Base-by-base conservation (phyloP, 768 basidiomycete genomes). In the Galerina marginata region DNA sequence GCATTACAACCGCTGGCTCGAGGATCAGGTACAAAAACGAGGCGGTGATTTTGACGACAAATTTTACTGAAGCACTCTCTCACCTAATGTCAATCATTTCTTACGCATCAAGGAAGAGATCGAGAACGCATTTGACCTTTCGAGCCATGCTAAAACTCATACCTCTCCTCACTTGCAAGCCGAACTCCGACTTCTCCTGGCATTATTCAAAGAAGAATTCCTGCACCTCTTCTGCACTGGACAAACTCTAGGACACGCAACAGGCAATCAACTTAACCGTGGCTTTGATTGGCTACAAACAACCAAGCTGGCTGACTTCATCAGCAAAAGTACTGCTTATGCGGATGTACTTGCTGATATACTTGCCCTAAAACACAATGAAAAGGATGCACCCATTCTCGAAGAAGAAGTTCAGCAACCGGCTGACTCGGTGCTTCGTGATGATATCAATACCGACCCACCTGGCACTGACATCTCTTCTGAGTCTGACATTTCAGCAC, bases 71-170 rank as follows among this genome's bases (percentile, higher is more conserved):
- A 50, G 66, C 5, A 63, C 65, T 0, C 54, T 72, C n/a, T 63
- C 72, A 3, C 71, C 68, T 0, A 71, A 73, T 45, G 61, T 71
- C 10, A 43, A 61, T 6, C 59, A 60, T 44, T 66, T 73, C 40
- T 55, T 65, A 2, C 54, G 59, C 2, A 50, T 72, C 39, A 71
- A 70, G 38, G 67, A 70, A 25, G 62, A 63, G 42, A 54, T 71
- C 11, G 65, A 66, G 39, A 51, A 51, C 6, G 64, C 68, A 3
- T 64, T 67, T 36, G 58, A 51, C 2, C 51, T 69, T 0, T 43
- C 39, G 4, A 50, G 45, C 14, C 59, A 60, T 2, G 47, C 60
- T 2, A 64, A 67, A 14, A 37, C 60, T 2, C 72, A 73, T 50
- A 62, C 62, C 1, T 62, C 60, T 0, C 62, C 70, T 5, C 62